Base-by-base conservation (phyloP, 192 early-diverging fungal species). In the Umbelopsis vinacea region DNA sequence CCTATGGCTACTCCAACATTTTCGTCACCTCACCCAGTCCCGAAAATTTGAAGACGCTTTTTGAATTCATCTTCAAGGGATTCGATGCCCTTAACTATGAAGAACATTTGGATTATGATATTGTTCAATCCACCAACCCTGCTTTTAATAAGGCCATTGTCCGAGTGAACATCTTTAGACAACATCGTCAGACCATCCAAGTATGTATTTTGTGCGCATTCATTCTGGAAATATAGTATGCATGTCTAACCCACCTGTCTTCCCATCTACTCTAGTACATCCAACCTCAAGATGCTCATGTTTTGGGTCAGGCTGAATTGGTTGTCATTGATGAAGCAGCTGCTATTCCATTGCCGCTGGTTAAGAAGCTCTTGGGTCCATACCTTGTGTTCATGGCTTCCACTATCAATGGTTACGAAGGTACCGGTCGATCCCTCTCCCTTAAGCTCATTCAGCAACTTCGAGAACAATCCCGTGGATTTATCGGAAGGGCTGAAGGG, bases 351-450 rank as follows among this genome's bases (percentile, higher is more conserved):
- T 84, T 99, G 52, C 94, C 96, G 15, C 66, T 97, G 50, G 97
- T 99, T 33, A 91, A 91, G 75, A 90, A 89, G 46, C 87, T 99
- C 14, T 83, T 99, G 75, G 97, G 97, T 29, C 95, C 95, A 8
- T 97, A 97, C 75, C 84, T 99, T 17, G 92, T 98, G 15, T 99
- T 98, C 72, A 97, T 99, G 96, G 95, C 97, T 6, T 96, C 95
- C 23, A 99, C 97, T 22, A 97, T 99, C 75, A 98, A 99, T 81
- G 97, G 97, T 26, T 99, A 99, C 82, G 97, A 99, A 85, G 97
- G 97, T 70, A 99, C 97, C 5, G 97, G 97, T 43, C 91, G 97
- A 53, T 96, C 95, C 26, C 84, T 99, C 45, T 97, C 96, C 46
- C 86, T 99, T 29, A 99, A 98, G 79, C 89, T 99, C 54, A 90